Base-by-base conservation (phyloP, 208 protist genomes). In the Trypanosoma boissoni region DNA sequence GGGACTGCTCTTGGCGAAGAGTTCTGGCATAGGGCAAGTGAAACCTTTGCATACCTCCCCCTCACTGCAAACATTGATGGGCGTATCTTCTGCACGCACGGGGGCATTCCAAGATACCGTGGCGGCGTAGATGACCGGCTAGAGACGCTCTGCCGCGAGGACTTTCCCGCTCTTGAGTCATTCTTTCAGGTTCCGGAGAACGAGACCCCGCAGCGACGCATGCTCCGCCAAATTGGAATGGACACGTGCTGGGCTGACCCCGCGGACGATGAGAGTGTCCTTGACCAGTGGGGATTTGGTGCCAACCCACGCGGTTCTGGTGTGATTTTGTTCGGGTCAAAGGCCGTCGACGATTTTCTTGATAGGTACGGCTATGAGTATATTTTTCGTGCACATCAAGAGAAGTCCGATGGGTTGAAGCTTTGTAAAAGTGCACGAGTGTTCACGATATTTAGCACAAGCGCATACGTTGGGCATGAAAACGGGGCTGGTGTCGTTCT, bases 71-170 rank as follows among this genome's bases (percentile, higher is more conserved):
- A 89, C 69, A 95, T 98, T 63, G 94, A 98, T 66, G 52, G 70
- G 12, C 81, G 80, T 56, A 96, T 98, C 44, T 98, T 92, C 78
- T 98, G 94, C 78, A 87, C 82, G n/a, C 94, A 98, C 71, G 94
- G 91, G 37, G 94, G 94, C 45, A 89, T 97, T 42, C 94, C 94
- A 44, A 74, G 89, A 21, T 95, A 88, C 76, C 39, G 73, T 56
- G 87, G 87, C 29, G 85, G 86, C 32, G 78, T 84, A 43, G 91
- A 96, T 58, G 73, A 90, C 55, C 72, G 91, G 1, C 42, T 96
- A 24, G 65, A 85, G 10, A 56, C 88, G 9, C 68, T 93, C 29
- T 72, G 59, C 36, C 76, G 76, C 34, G 59, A 78, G 6, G 83
- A 91, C 34, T 96, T 95, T 51, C 91, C 91, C 6, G 24, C 68